A percentile compares a stretch with the other conserved stretches of the same genome.
Conservation (phyloP, 2,329 filamentous ascomycete species). For the Pezicula radicicola region DNA sequence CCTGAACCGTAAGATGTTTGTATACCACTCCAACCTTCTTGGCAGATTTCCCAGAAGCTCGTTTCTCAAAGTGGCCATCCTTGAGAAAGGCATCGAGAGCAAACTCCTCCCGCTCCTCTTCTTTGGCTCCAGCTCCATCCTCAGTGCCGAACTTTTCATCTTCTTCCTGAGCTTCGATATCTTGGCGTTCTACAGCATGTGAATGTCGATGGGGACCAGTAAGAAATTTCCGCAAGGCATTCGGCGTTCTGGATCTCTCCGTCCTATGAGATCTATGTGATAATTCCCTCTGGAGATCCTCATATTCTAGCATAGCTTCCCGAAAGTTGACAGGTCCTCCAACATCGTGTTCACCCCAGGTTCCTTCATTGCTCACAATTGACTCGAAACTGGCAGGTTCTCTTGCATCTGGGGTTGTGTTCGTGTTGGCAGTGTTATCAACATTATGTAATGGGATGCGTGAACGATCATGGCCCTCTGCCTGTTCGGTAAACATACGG, state of each 20-base stretch:
- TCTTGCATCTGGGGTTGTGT: slow-evolving; percentile 6
- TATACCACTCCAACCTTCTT: slow-evolving; percentile 79
- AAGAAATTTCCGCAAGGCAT: slow-evolving; percentile 7
- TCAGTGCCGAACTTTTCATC: slow-evolving; percentile 20
- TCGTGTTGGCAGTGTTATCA: slow-evolving; percentile 9
- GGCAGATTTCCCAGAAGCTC: slow-evolving; percentile 61
- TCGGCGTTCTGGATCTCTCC: slow-evolving; percentile 1
- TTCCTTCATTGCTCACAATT: slow-evolving; percentile 37
- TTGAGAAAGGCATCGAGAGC: slow-evolving; percentile 68
- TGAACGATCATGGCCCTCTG: slow-evolving; percentile 12
- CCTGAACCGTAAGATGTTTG: slow-evolving; percentile 73
- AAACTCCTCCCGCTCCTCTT: slow-evolving; percentile 58
- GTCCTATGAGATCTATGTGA: slow-evolving; percentile 31
- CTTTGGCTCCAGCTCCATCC: slow-evolving; percentile 27
- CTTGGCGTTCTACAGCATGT: slow-evolving; percentile 20
- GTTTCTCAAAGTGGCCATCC: slow-evolving; percentile 73
- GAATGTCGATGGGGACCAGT: slow-evolving; percentile 10
- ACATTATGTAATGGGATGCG: slow-evolving; percentile 22
- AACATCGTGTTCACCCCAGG: slow-evolving; percentile 61
- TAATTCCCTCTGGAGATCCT: slow-evolving; percentile 53
- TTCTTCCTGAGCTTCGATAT: slow-evolving; percentile 17
- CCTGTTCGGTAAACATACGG: slow-evolving; percentile 19
- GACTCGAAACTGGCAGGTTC: slow-evolving; percentile 5
- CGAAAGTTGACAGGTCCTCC: slow-evolving; percentile 49
- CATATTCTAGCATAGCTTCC: slow-evolving; percentile 56